Evolutionary conservation across 805 yeast species (phyloP).

Genomic region (Vanderwaltozyma tropicalis): DNA sequence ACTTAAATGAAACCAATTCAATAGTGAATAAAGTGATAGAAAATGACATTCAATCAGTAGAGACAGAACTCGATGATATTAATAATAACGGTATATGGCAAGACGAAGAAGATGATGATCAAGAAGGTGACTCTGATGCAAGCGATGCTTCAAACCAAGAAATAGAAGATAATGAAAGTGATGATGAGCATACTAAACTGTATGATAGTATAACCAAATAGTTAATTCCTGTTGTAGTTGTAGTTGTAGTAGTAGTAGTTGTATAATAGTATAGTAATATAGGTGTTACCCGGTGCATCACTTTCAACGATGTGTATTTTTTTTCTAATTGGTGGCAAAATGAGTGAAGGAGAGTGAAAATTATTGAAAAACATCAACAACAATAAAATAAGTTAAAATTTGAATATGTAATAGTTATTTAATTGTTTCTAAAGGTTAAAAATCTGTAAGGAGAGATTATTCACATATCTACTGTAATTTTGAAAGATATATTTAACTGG

Average conservation of each 20-base stretch:
- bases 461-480: not conserved
- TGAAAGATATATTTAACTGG: not conserved
- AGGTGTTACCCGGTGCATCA: constrained; percentile 1
- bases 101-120: constrained; percentile 5
- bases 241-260: not conserved
- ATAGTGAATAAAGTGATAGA: too few relatives aligned
- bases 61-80: not conserved
- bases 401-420: too few relatives aligned
- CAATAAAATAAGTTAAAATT: too few relatives aligned
- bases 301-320: not conserved
- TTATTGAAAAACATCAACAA: too few relatives aligned
- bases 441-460: not conserved
- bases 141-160: not conserved
- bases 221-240: too few relatives aligned
- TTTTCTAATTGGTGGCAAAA: not conserved
- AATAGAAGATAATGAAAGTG: not conserved
- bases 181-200: not conserved
- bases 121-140: constrained; percentile 3
- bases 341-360: too few relatives aligned
- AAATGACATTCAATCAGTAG: not conserved
- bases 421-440: not conserved
- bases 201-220: not conserved
- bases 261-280: too few relatives aligned
- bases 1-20: constrained; percentile 23
- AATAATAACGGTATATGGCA: constrained; percentile 8